Conservation (phyloP, 1,284 basidiomycete genomes). For the Puccinia hordei region DNA sequence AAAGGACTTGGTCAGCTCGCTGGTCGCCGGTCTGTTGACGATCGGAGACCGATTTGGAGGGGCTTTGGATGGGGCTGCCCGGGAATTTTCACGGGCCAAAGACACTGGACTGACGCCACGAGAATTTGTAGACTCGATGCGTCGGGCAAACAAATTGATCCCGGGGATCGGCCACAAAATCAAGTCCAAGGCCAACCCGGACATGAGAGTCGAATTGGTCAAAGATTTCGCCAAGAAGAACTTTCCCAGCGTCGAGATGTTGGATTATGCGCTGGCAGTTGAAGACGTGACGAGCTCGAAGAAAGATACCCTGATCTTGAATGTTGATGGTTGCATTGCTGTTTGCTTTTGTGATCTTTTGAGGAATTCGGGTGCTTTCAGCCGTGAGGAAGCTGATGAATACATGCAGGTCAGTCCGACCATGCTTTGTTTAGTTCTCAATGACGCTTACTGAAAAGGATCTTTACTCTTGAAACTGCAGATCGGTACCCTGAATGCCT, state of each 20-base stretch:
- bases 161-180: constrained; percentile 99
- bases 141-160: constrained; percentile 95
- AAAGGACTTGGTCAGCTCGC: constrained; percentile 95
- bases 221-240: constrained; percentile 94
- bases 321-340: constrained; percentile 96
- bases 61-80: constrained; percentile 93
- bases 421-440: background rate
- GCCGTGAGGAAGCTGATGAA: constrained; percentile 91
- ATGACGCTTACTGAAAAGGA: background rate
- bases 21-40: constrained; percentile 93
- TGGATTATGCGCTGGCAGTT: constrained; percentile 97
- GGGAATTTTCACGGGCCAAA: constrained; percentile 89
- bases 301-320: constrained; percentile 88
- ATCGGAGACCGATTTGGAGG: constrained; percentile 99
- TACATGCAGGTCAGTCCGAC: constrained; percentile 73
- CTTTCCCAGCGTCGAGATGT: constrained; percentile 75
- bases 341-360: constrained; percentile 97
- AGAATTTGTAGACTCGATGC: constrained; percentile 94
- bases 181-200: constrained; percentile 90
- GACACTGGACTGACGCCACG: constrained; percentile 90
- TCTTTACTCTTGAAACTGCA: background rate
- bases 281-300: constrained; percentile 97
- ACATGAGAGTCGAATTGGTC: constrained; percentile 89
- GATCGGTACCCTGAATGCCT: constrained; percentile 89
- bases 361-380: constrained; percentile 89